Percentiles rank a stretch among this genome's conserved stretches.
These are phyloP conservation scores for Pyrenula massariospora DNA, from an alignment of 495 filamentous ascomycete genomes.

Conservation along the genomic window DNA sequence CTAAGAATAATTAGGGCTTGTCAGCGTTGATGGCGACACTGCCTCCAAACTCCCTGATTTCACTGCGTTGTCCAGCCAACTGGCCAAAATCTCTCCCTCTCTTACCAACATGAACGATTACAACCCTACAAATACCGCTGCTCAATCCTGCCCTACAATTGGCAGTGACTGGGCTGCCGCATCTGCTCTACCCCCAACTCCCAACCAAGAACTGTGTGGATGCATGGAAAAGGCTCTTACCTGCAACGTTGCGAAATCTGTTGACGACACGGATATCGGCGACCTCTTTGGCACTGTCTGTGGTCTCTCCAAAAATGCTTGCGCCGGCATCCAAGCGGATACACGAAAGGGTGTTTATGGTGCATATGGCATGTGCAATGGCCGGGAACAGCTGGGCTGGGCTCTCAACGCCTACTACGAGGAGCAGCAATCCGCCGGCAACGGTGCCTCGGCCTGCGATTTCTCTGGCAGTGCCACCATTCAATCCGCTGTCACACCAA, in stretches of 20 bases:
- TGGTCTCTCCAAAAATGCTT: slow-evolving; percentile 39
- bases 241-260: slow-evolving; percentile 48
- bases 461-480: slow-evolving; percentile 58
- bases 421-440: slow-evolving; percentile 34
- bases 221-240: slow-evolving; percentile 67
- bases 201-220: slow-evolving; percentile 59
- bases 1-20: slow-evolving; percentile 40
- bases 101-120: slow-evolving; percentile 55
- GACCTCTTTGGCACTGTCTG: slow-evolving; percentile 68
- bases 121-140: slow-evolving; percentile 64
- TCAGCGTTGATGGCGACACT: slow-evolving; percentile 44
- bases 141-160: slow-evolving; percentile 58
- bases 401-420: slow-evolving; percentile 75
- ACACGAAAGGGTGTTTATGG: slow-evolving; percentile 67
- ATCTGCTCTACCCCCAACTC: slow-evolving; percentile 63
- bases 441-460: slow-evolving; percentile 50
- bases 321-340: slow-evolving; percentile 62
- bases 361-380: slow-evolving; percentile 79
- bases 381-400: slow-evolving; percentile 66
- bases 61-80: slow-evolving; percentile 55
- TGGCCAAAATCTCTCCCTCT: slow-evolving; percentile 56
- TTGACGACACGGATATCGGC: slow-evolving; percentile 41
- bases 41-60: slow-evolving; percentile 63
- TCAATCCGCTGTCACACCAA: slow-evolving; percentile 32
- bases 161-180: slow-evolving; percentile 57